Evolutionary conservation across 1,284 basidiomycete species (phyloP).

Genomic region (Earliella scabrosa): DNA sequence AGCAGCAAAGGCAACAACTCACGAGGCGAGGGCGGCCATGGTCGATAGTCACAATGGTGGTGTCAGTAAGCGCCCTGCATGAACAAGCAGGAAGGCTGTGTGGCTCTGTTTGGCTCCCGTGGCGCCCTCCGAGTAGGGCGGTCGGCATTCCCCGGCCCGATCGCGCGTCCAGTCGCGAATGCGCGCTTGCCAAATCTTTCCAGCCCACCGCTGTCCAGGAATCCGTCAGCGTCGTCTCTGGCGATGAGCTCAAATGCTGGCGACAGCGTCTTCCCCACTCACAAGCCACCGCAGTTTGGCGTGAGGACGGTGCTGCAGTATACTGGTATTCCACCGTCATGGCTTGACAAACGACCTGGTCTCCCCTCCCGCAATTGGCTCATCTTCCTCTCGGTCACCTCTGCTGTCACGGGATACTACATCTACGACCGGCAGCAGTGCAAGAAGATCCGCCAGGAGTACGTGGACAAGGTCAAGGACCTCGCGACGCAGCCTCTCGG

Average conservation of each 20-base stretch:
- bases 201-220: neutral
- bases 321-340: constrained; percentile 64
- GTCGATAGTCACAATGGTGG: constrained; percentile 21
- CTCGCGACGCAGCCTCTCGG: constrained; percentile 72
- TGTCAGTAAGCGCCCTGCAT: constrained; percentile 12
- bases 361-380: constrained; percentile 93
- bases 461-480: constrained; percentile 80
- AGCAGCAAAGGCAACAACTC: constrained; percentile 21
- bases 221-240: constrained; percentile 17
- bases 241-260: constrained; percentile 34
- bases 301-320: constrained; percentile 41
- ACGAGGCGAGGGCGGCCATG: constrained; percentile 45
- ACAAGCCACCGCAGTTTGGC: constrained; percentile 33
- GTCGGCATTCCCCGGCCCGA: constrained; percentile 8
- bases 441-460: constrained; percentile 76
- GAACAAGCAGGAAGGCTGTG: constrained; percentile 10
- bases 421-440: constrained; percentile 86
- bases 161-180: constrained; percentile 1
- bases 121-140: neutral
- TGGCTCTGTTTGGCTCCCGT: constrained; percentile 10
- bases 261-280: constrained; percentile 30
- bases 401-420: constrained; percentile 75
- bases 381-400: constrained; percentile 84
- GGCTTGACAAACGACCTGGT: constrained; percentile 76
- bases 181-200: neutral